Evolutionary conservation across 345 rosid species (phyloP), one percentile per base, ranked within the genome.

Genomic region (Carallia pectinifolia): DNA sequence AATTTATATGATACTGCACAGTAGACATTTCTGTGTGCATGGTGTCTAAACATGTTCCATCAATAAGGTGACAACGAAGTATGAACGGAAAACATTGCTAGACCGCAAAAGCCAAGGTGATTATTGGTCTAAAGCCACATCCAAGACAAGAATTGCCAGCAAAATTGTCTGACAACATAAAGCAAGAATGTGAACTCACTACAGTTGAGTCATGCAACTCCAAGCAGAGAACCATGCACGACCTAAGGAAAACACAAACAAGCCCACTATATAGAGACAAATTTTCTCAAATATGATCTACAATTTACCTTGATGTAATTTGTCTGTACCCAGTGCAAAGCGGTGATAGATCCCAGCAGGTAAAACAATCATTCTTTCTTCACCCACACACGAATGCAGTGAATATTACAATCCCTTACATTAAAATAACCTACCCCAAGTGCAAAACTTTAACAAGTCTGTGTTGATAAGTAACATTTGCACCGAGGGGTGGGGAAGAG

Each of bases 321-420:
- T 87, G 62, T 85, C 80, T 0, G 90, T 61, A 65, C 90, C 97
- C 55, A 90, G 82, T 5, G 94, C 88, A 79, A 92, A 92, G 33
- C 94, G 92, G 68, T 92, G 98, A 66, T 92, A 90, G 36, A 89
- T 86, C 58, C 96, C 96, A 63, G 95, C 95, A 70, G 96, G 98
- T 27, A 92, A 81, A 50, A 92, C 94, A 59, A 92, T 92, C 89
- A 90, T 74, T 60, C 86, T 96, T 88, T 92, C 87, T 92, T 92
- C n/a, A 90, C 88, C 90, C 89, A 82, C 4, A 88, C 85, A 33
- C 96, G 90, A 70, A 92, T 87, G 96, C 98, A 90, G 38, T 77
- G 76, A 4, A 90, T 96, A 62, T 86, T 76, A 17, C 4, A 54
- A 78, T 92, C 95, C 79, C 98, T 86, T 38, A 92, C 90, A 79